These are phyloP conservation scores for Cryptococcus hybrid DNA, from an alignment of 1,284 basidiomycete genomes.

Conservation along the genomic window DNA sequence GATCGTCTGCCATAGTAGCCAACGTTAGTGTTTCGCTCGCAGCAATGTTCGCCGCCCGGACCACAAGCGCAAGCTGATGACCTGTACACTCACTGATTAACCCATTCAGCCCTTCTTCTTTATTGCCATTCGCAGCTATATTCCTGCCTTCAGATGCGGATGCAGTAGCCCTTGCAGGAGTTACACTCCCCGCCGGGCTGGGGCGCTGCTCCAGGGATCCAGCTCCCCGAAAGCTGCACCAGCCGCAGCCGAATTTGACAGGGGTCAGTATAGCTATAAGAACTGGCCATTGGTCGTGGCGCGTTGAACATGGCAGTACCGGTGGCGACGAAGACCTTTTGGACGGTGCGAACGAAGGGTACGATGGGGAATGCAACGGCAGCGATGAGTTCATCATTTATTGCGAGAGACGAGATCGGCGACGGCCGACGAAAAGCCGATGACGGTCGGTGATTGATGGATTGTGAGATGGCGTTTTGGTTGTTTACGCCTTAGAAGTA, in stretches of 20 bases:
- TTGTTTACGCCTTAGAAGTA: too few species aligned
- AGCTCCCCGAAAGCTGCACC: conserved; percentile 58
- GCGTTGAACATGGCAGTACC: conserved; percentile 42
- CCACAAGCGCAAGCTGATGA: neutral
- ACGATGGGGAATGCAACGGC: neutral
- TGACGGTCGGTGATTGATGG: too few species aligned
- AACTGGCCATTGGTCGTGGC: conserved; percentile 26
- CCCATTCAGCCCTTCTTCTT: conserved; percentile 23
- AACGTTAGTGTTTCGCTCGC: neutral
- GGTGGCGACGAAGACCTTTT: neutral
- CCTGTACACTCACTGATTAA: conserved; percentile 31
- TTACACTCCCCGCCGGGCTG: neutral
- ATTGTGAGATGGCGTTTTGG: too few species aligned
- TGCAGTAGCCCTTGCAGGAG: conserved; percentile 8
- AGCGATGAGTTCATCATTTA: neutral
- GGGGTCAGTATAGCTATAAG: conserved; percentile 30
- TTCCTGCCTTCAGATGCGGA: conserved; percentile 2
- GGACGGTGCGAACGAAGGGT: neutral
- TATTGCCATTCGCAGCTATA: conserved; percentile 1
- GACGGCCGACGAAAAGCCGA: too few species aligned
- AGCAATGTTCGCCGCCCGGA: neutral
- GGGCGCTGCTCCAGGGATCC: conserved; percentile 82
- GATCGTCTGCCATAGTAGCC: conserved; percentile 63
- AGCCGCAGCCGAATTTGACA: conserved; percentile 21
- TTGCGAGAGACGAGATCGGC: neutral